Conservation (phyloP, 2,329 filamentous ascomycete genomes). For the Elsinoe necatrix region DNA sequence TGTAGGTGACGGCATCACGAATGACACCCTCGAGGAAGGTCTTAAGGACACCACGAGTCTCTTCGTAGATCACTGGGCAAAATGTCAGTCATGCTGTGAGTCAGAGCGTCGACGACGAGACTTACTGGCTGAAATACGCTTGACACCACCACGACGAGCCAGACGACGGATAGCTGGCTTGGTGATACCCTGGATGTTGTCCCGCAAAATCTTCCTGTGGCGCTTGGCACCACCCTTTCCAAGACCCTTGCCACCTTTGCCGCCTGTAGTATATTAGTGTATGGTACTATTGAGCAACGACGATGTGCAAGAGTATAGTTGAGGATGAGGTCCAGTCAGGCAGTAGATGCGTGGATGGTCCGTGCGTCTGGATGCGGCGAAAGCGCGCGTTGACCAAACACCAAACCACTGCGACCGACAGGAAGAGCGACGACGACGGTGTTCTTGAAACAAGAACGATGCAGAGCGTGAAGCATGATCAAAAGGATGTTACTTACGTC, state of each 20-base stretch:
- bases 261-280: conserved; percentile 52
- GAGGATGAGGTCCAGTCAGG: conserved; percentile 8
- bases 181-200: conserved; percentile 99
- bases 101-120: conserved; percentile 6
- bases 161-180: conserved; percentile 98
- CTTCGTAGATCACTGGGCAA: conserved; percentile 64
- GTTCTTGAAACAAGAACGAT: not conserved
- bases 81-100: conserved; percentile 12
- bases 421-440: conserved; percentile 8
- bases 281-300: conserved; percentile 28
- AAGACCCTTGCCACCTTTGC: conserved; percentile 95
- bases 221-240: conserved; percentile 98
- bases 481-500: conserved; percentile 36
- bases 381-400: conserved; percentile 4
- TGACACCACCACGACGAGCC: conserved; percentile 97
- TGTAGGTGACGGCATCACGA: conserved; percentile 71
- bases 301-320: not conserved
- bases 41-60: conserved; percentile 75
- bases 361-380: not conserved
- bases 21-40: conserved; percentile 78
- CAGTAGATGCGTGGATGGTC: conserved; percentile 2
- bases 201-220: conserved; percentile 97
- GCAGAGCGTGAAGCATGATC: not conserved
- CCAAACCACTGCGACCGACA: not conserved
- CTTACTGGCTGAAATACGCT: conserved; percentile 95